phyloP scores from a whole-genome alignment of 331 rosid species.

The Acacia pycnantha region DNA sequence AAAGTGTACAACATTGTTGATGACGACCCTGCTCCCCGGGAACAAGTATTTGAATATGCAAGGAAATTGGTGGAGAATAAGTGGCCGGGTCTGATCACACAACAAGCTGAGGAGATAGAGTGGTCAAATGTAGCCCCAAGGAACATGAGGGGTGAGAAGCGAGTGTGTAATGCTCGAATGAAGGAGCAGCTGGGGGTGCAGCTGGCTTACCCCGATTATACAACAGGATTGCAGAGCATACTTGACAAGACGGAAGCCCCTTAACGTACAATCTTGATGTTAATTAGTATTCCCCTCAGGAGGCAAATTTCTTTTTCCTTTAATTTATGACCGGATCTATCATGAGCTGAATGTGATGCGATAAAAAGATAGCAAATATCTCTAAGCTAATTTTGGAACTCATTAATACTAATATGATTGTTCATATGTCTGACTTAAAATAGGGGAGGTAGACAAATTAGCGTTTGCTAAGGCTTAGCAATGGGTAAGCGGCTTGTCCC shows the following conservation, averaged over 20 bases:
- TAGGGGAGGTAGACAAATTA: not conserved
- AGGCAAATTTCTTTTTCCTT: not conserved
- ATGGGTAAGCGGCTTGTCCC: not conserved
- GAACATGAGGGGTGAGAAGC: constrained; percentile 51
- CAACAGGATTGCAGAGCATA: constrained; percentile 64
- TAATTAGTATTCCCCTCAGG: not conserved
- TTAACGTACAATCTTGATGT: not conserved
- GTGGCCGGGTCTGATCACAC: constrained; percentile 62
- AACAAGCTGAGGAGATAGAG: constrained; percentile 11
- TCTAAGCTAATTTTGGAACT: not conserved
- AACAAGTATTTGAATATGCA: constrained; percentile 80
- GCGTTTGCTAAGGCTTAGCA: not conserved
- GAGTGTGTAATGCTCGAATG: constrained; percentile 68
- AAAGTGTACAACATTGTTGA: constrained; percentile 71
- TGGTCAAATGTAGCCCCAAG: constrained; percentile 10
- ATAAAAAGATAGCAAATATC: not conserved
- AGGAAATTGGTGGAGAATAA: constrained; percentile 61
- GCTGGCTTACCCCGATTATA: constrained; percentile 70
- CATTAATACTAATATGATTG: not conserved
- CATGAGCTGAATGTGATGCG: too few relatives aligned
- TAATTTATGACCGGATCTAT: not conserved
- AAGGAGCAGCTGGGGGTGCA: constrained; percentile 62
- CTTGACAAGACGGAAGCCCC: constrained; percentile 52
- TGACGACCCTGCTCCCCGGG: constrained; percentile 79
- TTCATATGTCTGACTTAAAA: not conserved